These are phyloP conservation scores for Dryas integrifolia DNA, from an alignment of 331 rosid genomes.

Conservation along the genomic window DNA sequence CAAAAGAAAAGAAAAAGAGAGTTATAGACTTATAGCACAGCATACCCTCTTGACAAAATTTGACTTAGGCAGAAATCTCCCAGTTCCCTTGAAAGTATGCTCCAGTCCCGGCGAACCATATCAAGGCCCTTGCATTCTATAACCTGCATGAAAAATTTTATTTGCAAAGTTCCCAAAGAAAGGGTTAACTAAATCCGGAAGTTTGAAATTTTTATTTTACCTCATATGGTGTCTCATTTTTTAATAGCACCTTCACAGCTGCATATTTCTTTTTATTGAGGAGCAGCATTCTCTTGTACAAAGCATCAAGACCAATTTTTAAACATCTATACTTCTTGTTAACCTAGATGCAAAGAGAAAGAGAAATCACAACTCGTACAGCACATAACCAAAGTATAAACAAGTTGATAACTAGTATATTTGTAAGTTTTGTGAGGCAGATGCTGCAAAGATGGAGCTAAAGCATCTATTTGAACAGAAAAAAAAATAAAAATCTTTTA, in stretches of 20 bases:
- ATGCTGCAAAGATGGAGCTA: background rate
- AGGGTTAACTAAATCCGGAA: slow-evolving; percentile 6
- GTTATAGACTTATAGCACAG: too few species aligned
- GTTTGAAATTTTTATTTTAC: slow-evolving; percentile 32
- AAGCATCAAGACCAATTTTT: slow-evolving; percentile 90
- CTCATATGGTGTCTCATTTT: slow-evolving; percentile 71
- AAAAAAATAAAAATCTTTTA: background rate
- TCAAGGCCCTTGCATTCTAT: slow-evolving; percentile 98
- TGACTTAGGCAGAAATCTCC: slow-evolving; percentile 91
- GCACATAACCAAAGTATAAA: slow-evolving; percentile 4
- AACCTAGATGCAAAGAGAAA: slow-evolving; percentile 51
- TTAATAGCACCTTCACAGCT: slow-evolving; percentile 79
- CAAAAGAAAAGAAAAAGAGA: too few species aligned
- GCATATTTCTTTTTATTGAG: slow-evolving; percentile 97
- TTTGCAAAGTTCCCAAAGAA: slow-evolving; percentile 16
- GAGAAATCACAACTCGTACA: slow-evolving; percentile 16
- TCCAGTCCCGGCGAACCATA: slow-evolving; percentile 98
- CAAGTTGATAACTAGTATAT: background rate
- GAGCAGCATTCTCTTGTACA: slow-evolving; percentile 96
- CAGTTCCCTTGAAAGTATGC: slow-evolving; percentile 78
- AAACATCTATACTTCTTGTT: slow-evolving; percentile 82
- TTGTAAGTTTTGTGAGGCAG: background rate
- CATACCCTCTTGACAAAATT: slow-evolving; percentile 94
- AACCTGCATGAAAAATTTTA: slow-evolving; percentile 48
- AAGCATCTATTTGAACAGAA: slow-evolving; percentile 5